phyloP scores from a whole-genome alignment of 805 yeast genomes.

The Ogataea dorogensis region DNA sequence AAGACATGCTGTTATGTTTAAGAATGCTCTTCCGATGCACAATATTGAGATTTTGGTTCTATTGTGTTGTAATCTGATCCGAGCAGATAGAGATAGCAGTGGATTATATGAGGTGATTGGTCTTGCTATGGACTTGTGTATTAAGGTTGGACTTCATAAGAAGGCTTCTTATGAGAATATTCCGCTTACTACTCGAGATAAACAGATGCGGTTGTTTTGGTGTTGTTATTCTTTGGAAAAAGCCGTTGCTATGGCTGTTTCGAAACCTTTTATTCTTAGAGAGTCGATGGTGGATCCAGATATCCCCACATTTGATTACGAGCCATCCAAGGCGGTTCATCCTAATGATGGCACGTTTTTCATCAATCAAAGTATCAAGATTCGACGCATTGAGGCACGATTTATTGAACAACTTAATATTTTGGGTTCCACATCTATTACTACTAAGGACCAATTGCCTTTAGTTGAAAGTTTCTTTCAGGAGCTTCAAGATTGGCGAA shows the following conservation, averaged over 20 bases:
- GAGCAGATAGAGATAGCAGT: conserved; percentile 61
- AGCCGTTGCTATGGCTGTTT: conserved; percentile 59
- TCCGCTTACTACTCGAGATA: conserved; percentile 30
- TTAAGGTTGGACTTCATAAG: conserved; percentile 37
- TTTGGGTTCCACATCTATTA: conserved; percentile 29
- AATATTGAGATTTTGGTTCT: conserved; percentile 53
- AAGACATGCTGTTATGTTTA: conserved; percentile 50
- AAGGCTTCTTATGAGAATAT: conserved; percentile 35
- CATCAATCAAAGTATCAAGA: conserved; percentile 54
- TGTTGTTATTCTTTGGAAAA: conserved; percentile 61
- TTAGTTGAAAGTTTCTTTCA: conserved; percentile 52
- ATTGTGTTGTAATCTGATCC: conserved; percentile 52
- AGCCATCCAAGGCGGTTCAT: conserved; percentile 39
- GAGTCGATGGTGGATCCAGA: conserved; percentile 49
- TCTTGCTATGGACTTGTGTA: conserved; percentile 50
- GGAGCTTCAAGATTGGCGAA: conserved; percentile 57
- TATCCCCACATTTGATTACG: conserved; percentile 50
- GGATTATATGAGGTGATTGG: conserved; percentile 51
- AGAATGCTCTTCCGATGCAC: conserved; percentile 39
- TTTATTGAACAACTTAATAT: conserved; percentile 54
- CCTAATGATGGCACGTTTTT: conserved; percentile 39
- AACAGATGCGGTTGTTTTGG: conserved; percentile 59
- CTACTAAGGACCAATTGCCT: conserved; percentile 42
- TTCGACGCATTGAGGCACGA: conserved; percentile 58
- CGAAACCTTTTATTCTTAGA: conserved; percentile 52